These are phyloP conservation scores for Zymoseptoria crescenta DNA, from an alignment of 2,329 filamentous ascomycete genomes.

Conservation along the genomic window DNA sequence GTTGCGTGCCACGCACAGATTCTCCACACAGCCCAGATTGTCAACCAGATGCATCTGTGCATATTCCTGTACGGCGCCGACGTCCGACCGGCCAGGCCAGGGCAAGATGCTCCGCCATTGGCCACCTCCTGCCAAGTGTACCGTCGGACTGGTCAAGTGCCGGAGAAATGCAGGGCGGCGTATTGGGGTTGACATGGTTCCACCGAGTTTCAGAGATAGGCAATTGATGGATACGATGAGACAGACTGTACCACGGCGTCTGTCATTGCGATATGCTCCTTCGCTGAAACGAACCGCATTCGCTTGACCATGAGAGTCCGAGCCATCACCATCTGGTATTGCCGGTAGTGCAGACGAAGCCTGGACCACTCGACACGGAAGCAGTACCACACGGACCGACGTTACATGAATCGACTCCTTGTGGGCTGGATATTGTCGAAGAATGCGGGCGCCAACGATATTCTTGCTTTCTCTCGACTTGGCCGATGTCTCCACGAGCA, in stretches of 20 bases:
- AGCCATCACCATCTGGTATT: neutral
- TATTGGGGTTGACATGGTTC: neutral
- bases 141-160: conserved; percentile 2
- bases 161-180: neutral
- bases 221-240: neutral
- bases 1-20: neutral
- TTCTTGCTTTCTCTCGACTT: neutral
- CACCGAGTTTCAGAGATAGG: conserved; percentile 1
- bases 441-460: neutral
- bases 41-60: neutral
- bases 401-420: neutral
- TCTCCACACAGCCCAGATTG: neutral
- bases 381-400: neutral
- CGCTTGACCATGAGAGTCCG: neutral
- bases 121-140: conserved; percentile 6
- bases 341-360: neutral
- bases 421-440: neutral
- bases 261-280: neutral
- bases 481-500: neutral
- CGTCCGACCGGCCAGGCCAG: neutral
- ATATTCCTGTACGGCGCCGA: conserved; percentile 2
- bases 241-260: neutral
- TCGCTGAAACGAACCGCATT: neutral
- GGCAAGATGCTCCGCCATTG: conserved; percentile 1
- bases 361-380: neutral